Percentiles rank a stretch among this genome's conserved stretches.
Evolutionary conservation across 176 grass and related monocot genomes (phyloP).

Genomic region (Bolboschoenus planiculmis): DNA sequence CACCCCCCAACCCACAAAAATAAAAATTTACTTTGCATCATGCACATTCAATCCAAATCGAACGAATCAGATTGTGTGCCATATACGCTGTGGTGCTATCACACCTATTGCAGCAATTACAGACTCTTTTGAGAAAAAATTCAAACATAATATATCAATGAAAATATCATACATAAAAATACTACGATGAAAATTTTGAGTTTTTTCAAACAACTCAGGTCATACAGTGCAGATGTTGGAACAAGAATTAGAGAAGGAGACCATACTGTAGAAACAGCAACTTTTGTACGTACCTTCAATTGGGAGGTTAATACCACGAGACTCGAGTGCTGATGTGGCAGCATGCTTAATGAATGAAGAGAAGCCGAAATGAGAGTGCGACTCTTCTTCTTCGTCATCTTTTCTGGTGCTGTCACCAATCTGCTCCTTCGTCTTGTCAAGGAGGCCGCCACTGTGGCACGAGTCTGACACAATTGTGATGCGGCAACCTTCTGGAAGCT

Average conservation of each 20-base stretch:
- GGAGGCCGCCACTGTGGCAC: conserved; percentile 90
- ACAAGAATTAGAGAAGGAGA: neutral
- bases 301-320: conserved; percentile 52
- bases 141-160: too few species aligned
- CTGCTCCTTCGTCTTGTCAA: conserved; percentile 84
- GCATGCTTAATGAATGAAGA: conserved; percentile 71
- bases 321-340: conserved; percentile 39
- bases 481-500: conserved; percentile 58
- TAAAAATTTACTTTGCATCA: too few species aligned
- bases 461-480: conserved; percentile 93
- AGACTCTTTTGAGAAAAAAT: too few species aligned
- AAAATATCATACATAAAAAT: too few species aligned
- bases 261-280: neutral
- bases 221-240: neutral
- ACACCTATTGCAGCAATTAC: too few species aligned
- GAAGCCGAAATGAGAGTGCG: conserved; percentile 48
- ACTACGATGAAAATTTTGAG: too few species aligned
- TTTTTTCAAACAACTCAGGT: neutral
- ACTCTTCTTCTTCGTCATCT: conserved; percentile 39
- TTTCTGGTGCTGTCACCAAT: conserved; percentile 72
- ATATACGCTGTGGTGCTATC: too few species aligned
- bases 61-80: too few species aligned
- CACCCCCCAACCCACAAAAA: too few species aligned
- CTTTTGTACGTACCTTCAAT: conserved; percentile 14
- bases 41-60: too few species aligned